Evolutionary conservation across 2,329 filamentous ascomycete species (phyloP).

Genomic region (Diaporthe caulivora): DNA sequence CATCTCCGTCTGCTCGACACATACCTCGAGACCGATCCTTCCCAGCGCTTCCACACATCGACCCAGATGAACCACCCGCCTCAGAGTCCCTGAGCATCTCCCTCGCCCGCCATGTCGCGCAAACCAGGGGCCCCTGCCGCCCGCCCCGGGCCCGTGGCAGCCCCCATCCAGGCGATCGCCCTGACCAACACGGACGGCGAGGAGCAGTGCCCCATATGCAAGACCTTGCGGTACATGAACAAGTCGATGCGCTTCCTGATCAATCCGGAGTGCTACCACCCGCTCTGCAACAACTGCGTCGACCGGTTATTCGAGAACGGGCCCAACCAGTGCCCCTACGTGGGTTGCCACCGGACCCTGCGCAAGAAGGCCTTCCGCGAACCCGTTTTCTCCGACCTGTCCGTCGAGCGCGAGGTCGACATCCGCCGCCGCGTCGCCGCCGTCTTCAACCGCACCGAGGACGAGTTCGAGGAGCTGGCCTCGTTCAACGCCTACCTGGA

Average conservation of each 20-base stretch:
- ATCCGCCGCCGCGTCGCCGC: conserved; percentile 82
- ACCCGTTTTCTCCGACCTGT: conserved; percentile 90
- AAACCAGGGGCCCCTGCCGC: conserved; percentile 44
- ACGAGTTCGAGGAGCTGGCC: conserved; percentile 87
- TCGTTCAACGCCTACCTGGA: conserved; percentile 97
- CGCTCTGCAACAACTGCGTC: conserved; percentile 97
- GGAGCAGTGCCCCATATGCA: conserved; percentile 92
- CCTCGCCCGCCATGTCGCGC: conserved; percentile 51
- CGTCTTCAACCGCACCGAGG: conserved; percentile 89
- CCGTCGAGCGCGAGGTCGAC: conserved; percentile 93
- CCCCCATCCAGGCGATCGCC: conserved; percentile 35
- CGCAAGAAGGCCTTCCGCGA: conserved; percentile 86
- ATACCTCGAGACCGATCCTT: not conserved
- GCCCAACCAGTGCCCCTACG: conserved; percentile 91
- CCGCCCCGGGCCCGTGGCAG: conserved; percentile 38
- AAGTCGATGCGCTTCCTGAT: conserved; percentile 94
- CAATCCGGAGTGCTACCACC: conserved; percentile 98
- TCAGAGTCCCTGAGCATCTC: not conserved
- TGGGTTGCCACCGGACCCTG: conserved; percentile 87
- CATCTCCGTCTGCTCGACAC: not conserved
- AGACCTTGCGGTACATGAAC: conserved; percentile 95
- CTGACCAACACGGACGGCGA: conserved; percentile 61
- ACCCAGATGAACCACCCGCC: not conserved
- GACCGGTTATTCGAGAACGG: conserved; percentile 93
- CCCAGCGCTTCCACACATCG: not conserved